Evolutionary conservation across 345 rosid species (phyloP), one percentile per base, ranked within the genome.

Genomic region (Aquilaria yunnanensis): DNA sequence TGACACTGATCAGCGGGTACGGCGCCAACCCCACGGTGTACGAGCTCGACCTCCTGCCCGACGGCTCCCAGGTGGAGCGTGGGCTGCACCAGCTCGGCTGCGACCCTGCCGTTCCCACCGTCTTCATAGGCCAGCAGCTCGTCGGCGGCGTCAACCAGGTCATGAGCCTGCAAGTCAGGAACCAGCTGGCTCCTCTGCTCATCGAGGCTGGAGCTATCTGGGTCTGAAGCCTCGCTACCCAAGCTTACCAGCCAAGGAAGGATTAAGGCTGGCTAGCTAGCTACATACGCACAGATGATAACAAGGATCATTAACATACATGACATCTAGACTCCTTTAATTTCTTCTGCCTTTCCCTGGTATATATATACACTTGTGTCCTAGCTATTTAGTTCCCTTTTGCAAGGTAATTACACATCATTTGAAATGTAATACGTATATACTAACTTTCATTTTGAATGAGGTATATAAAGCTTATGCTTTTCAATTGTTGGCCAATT

Each of bases 131-230:
- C 9, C 74, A 87, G 59, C 74, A 80, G 68, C 76, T 85, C 9
- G 72, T 88, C 6, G 98, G 97, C 0, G 97, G 97, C 58, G 76
- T 94, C 29, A 80, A 81, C 64, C 85, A 93, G 73, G 58, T 93
- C 64, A 86, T 90, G 80, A 78, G 81, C 65, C 84, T 89, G 59
- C 84, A 87, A 33, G 77, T 92, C 48, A 81, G 65, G 78, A 85
- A 90, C 65, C 76, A 86, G 71, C 78, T 92, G 2, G 87, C 70
- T 34, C 70, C 87, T 8, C 47, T 81, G 70, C 98, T 92, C 54
- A 79, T 72, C 59, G 72, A 74, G 49, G 98, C 97, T 32, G 85
- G 93, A 23, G 98, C 98, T 14, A 87, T 92, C 12, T 92, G 96
- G 93, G 57, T 92, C 13, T 92, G 83, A 81, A 60, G 2, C 13